A percentile compares a stretch with the other conserved stretches of the same genome.
Evolutionary conservation across 139 green algal genomes (phyloP).

Genomic region (Chlamydomonas urium): DNA sequence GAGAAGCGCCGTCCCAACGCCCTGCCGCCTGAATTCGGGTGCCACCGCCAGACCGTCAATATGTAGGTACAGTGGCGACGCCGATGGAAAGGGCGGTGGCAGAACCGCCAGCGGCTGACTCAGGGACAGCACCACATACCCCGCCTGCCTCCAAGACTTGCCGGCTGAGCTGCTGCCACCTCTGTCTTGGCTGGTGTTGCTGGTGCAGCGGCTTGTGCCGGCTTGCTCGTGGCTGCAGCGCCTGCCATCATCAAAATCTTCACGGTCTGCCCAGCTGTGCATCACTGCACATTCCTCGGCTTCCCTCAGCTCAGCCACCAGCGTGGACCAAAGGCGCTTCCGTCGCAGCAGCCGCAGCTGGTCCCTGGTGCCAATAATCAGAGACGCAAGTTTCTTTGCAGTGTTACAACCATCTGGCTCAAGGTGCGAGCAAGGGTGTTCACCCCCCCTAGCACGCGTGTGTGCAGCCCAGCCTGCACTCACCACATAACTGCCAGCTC

Average conservation of each 20-base stretch:
- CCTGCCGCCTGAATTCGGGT: background rate
- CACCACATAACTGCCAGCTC: too few relatives aligned
- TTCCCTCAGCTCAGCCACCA: background rate
- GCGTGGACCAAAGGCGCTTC: background rate
- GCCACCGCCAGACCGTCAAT: background rate
- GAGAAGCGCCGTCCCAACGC: background rate
- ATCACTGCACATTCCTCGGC: too few relatives aligned
- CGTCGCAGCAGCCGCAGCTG: background rate
- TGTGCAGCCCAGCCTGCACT: too few relatives aligned
- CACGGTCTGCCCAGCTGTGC: too few relatives aligned
- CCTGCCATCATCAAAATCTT: too few relatives aligned
- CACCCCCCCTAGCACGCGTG: too few relatives aligned
- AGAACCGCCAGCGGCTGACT: slow-evolving; percentile 24
- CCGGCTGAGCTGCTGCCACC: background rate
- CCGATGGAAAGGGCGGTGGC: slow-evolving; percentile 20
- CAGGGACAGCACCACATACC: slow-evolving; percentile 25
- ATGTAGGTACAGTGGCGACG: background rate
- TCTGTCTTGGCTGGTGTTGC: background rate
- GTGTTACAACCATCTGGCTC: too few relatives aligned
- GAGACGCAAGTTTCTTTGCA: too few relatives aligned
- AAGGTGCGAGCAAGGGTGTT: too few relatives aligned
- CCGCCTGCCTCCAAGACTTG: background rate
- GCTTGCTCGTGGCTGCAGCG: too few relatives aligned
- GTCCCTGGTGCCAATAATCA: too few relatives aligned
- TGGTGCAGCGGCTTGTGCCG: too few relatives aligned